Evolutionary conservation across 345 rosid species (phyloP).

Genomic region (Linum lewisii): DNA sequence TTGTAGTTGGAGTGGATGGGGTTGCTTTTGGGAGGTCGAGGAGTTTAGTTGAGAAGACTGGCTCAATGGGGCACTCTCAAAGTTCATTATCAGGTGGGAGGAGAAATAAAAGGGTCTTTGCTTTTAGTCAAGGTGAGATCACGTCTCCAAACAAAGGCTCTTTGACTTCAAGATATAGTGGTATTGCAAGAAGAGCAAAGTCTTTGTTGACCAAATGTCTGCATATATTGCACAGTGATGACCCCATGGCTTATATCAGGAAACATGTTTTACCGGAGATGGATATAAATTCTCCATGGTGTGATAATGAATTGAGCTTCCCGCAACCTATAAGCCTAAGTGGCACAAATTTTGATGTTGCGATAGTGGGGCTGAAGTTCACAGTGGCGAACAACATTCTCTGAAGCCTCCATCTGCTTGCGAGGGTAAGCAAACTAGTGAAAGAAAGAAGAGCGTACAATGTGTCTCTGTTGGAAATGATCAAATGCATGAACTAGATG

Average conservation of each 20-base stretch:
- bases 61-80: constrained; percentile 29
- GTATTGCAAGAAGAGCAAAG: constrained; percentile 27
- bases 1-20: constrained; percentile 15
- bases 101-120: constrained; percentile 67
- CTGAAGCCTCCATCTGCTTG: constrained; percentile 10
- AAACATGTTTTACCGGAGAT: constrained; percentile 22
- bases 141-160: constrained; percentile 14
- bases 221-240: constrained; percentile 42
- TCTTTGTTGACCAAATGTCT: constrained; percentile 43
- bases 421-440: not conserved
- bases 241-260: constrained; percentile 48
- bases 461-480: constrained; percentile 14
- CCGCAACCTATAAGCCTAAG: constrained; percentile 10
- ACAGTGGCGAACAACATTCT: constrained; percentile 10
- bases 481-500: constrained; percentile 15
- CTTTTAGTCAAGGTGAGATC: constrained; percentile 30
- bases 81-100: constrained; percentile 51
- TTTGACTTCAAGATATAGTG: constrained; percentile 16
- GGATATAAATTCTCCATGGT: constrained; percentile 14
- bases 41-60: constrained; percentile 18
- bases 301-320: constrained; percentile 11
- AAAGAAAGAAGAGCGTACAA: constrained; percentile 4
- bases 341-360: constrained; percentile 10
- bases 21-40: constrained; percentile 13
- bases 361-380: constrained; percentile 19